Conservation (phyloP, 257 asterid genomes). For the Henckelia pumila region DNA sequence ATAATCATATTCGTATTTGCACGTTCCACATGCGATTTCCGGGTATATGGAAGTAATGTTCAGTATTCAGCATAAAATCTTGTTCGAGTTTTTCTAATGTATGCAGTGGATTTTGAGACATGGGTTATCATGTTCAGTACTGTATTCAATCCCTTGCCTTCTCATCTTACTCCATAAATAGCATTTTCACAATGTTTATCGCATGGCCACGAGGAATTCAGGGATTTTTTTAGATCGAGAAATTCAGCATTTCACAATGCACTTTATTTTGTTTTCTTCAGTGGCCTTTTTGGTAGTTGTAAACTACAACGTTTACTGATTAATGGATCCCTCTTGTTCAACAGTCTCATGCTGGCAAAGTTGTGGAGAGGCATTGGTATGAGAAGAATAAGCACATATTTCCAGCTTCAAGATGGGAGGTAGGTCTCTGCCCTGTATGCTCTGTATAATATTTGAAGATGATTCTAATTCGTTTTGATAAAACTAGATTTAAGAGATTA, state of each 20-base stretch:
- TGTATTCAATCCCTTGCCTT: background rate
- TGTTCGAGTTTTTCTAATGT: background rate
- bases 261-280: background rate
- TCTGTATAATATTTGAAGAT: background rate
- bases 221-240: background rate
- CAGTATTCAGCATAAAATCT: background rate
- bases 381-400: conserved; percentile 98
- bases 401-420: conserved; percentile 99
- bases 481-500: background rate
- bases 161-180: background rate
- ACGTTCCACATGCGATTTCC: background rate
- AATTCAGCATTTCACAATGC: background rate
- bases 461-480: background rate
- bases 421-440: conserved; percentile 20
- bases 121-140: background rate
- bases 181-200: background rate
- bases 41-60: background rate
- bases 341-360: conserved; percentile 99
- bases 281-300: background rate
- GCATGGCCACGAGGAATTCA: background rate
- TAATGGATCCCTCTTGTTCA: conserved; percentile 16
- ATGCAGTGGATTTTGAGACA: background rate
- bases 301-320: conserved; percentile 7
- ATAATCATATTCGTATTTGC: background rate
- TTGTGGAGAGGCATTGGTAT: conserved; percentile 99